Base-by-base conservation (phyloP, 306 rosid genomes). In the Alnus rubra region DNA sequence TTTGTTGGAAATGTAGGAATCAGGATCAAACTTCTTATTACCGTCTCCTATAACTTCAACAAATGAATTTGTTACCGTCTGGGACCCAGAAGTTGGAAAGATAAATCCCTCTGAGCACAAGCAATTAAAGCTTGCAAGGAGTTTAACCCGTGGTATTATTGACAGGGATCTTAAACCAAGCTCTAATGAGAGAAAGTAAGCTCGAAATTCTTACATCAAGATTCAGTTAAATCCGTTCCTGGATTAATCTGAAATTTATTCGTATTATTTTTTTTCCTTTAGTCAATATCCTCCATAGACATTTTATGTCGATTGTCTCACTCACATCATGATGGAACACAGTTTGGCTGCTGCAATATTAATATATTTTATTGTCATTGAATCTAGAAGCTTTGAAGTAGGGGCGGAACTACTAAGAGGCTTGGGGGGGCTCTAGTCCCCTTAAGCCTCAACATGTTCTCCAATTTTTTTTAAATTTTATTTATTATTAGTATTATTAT, bases 81-180 rank as follows among this genome's bases (percentile, higher is more conserved):
- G 95, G 98, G 99, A 95, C 83, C 99, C 97, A 14, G 99, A 95
- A 82, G 84, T 93, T 65, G 99, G 97, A 64, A 95, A 87, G 86
- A 84, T 89, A 71, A 93, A 95, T 81, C 99, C 98, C 48, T 95
- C 97, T 31, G 99, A 95, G 87, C 98, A 95, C 88, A 95, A 93
- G 89, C 99, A 93, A 83, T 88, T 95, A 84, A 95, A 93, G 90
- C 92, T 93, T 71, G 97, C 97, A 3, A 90, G 98, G 87, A 93
- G 99, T 79, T 89, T 95, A 87, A 93, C 99, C 67, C 97, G 98
- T 54, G 98, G 98, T 69, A 90, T 95, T 84, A 95, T 95, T 83
- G 99, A 95, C 84, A 88, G 94, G 87, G 98, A 95, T 89, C 93
- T 95, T 69, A 95, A 91, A 82, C 98, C 99, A 68, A 95, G 99